phyloP scores from a whole-genome alignment of 257 asterid genomes.

The Solanum corneliomulleri region DNA sequence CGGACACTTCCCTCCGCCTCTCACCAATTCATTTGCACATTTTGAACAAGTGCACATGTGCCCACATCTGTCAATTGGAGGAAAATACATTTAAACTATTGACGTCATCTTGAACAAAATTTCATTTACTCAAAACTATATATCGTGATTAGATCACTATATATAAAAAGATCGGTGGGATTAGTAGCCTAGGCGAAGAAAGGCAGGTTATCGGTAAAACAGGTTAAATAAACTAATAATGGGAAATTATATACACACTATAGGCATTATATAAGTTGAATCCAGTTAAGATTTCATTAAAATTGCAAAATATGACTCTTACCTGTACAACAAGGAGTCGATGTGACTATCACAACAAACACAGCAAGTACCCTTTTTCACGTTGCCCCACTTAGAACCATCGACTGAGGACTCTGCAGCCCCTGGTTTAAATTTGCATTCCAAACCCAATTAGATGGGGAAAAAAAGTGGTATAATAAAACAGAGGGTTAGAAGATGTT shows the following conservation, averaged over 20 bases:
- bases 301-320: neutral
- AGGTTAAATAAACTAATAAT: neutral
- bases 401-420: constrained; percentile 60
- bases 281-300: neutral
- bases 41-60: constrained; percentile 95
- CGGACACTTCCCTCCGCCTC: constrained; percentile 87
- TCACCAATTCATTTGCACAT: constrained; percentile 80
- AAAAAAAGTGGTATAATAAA: neutral
- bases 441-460: neutral
- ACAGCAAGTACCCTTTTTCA: constrained; percentile 92
- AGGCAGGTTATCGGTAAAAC: neutral
- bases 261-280: neutral
- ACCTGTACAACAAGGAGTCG: constrained; percentile 95
- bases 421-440: constrained; percentile 23
- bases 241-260: neutral
- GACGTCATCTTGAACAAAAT: neutral
- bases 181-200: neutral
- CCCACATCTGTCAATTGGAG: constrained; percentile 59
- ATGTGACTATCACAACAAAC: constrained; percentile 86
- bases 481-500: neutral
- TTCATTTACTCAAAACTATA: neutral
- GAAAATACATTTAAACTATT: neutral
- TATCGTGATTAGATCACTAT: neutral
- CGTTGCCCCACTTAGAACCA: constrained; percentile 76
- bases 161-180: neutral